Conservation (phyloP, 768 basidiomycete species). For the Calvatia gigantea region DNA sequence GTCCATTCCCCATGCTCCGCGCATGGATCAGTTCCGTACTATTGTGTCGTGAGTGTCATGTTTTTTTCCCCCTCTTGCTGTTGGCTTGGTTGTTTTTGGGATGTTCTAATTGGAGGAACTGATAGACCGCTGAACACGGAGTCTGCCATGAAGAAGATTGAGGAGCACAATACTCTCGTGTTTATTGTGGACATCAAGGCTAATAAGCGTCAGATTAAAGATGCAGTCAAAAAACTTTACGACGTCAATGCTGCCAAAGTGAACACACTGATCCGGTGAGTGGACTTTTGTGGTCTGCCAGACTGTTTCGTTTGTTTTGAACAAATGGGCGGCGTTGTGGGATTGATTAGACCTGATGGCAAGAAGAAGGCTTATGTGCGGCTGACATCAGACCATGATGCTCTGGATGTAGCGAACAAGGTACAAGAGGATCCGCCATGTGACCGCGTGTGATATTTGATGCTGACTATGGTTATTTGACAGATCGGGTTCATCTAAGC, state of each 20-base stretch:
- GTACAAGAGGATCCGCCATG: slow-evolving; percentile 31
- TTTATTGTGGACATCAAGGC: slow-evolving; percentile 94
- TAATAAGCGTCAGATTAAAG: slow-evolving; percentile 99
- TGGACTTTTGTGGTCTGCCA: slow-evolving; percentile 8
- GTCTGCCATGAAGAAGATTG: slow-evolving; percentile 99
- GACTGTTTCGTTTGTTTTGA: background rate
- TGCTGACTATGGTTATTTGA: background rate
- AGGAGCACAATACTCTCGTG: slow-evolving; percentile 99
- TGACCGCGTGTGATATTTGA: background rate
- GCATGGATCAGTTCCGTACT: slow-evolving; percentile 97
- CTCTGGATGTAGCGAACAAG: slow-evolving; percentile 97
- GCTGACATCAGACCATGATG: slow-evolving; percentile 92
- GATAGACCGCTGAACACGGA: slow-evolving; percentile 87
- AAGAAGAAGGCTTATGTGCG: slow-evolving; percentile 99
- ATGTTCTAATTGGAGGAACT: background rate
- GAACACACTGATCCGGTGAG: slow-evolving; percentile 96
- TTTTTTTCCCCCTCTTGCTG: too few relatives aligned
- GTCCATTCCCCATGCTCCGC: slow-evolving; percentile 83
- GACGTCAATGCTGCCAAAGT: slow-evolving; percentile 95
- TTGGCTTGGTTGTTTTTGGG: slow-evolving; percentile 1
- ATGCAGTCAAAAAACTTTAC: slow-evolving; percentile 98
- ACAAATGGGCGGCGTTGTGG: background rate
- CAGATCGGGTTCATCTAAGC: slow-evolving; percentile 93
- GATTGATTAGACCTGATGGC: slow-evolving; percentile 75
- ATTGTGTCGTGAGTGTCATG: slow-evolving; percentile 69